Evolutionary conservation across 805 yeast genomes (phyloP), one percentile per base, ranked within the genome.

Genomic region (Yueomyces sp.): DNA sequence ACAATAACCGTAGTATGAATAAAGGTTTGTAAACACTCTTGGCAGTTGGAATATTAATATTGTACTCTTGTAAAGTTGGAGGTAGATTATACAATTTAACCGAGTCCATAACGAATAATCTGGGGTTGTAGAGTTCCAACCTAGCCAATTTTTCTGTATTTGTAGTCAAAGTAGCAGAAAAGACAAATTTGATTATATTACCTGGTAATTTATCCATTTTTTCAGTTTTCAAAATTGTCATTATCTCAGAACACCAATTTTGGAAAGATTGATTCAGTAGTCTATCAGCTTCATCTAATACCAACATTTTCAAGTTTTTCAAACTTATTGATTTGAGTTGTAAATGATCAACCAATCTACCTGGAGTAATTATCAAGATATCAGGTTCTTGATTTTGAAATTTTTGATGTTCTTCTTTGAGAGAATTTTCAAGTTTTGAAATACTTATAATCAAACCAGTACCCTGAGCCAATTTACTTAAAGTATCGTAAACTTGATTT

Each of bases 141-240:
- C 76, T 73, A 6, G 90, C 73, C 44, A 92, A 66, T 56, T 84
- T 85, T 30, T 92, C 95, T 0, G 96, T 85, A 59, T 88, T 94
- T 2, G 96, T 81, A 3, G 96, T 86, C 43, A 92, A 71, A 0
- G 99, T 92, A 5, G 99, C 98, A 41, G 94, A 81, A 56, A 92
- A 86, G 3, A 92, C 72, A 59, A 90, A 69, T 52, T 88, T 74
- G 65, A 66, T 81, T 56, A 63, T 78, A 61, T 56, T 56, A 36
- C 59, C 63, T 11, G 63, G 54, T 52, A 50, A 33, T 46, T 49
- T 44, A 47, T 60, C 51, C 5, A 38, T 11, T 27, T 71, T 63
- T 42, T 64, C 67, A 4, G 54, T 45, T 26, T 60, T 67, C 26
- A 70, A 52, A 40, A 60, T 62, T 28, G 60, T 52, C 47, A 78